Conservation (phyloP, 140 eudicot species). For the Erigeron philadelphicus region DNA sequence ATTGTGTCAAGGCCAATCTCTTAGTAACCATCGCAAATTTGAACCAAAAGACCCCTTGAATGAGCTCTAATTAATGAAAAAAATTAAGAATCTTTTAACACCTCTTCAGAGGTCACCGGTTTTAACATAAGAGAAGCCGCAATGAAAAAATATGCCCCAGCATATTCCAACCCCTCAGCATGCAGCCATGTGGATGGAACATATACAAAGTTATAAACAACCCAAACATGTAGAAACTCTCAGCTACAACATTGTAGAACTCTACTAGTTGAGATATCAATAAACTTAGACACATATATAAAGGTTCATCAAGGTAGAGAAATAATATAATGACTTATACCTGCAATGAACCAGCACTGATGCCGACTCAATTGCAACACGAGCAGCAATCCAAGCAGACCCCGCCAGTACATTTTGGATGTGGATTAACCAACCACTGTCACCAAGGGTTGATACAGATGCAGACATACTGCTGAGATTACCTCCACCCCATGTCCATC, state of each 20-base stretch:
- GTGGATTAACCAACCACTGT: constrained; percentile 95
- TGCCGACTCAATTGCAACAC: constrained; percentile 82
- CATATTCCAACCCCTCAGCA: no score
- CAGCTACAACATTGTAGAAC: neutral
- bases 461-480: constrained; percentile 98
- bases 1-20: neutral
- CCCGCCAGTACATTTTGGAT: constrained; percentile 92
- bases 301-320: neutral
- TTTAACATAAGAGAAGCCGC: no score
- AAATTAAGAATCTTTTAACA: neutral
- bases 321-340: constrained; percentile 29
- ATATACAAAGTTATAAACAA: no score
- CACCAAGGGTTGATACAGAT: constrained; percentile 97
- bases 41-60: neutral
- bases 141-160: neutral
- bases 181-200: no score
- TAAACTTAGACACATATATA: neutral
- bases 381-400: constrained; percentile 99
- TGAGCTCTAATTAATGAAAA: neutral
- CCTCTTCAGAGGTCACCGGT: no score
- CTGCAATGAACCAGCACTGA: constrained; percentile 99
- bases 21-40: neutral
- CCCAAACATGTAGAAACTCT: neutral
- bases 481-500: constrained; percentile 98
- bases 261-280: neutral